phyloP scores from a whole-genome alignment of 768 basidiomycete species.

The Saitozyma podzolica region DNA sequence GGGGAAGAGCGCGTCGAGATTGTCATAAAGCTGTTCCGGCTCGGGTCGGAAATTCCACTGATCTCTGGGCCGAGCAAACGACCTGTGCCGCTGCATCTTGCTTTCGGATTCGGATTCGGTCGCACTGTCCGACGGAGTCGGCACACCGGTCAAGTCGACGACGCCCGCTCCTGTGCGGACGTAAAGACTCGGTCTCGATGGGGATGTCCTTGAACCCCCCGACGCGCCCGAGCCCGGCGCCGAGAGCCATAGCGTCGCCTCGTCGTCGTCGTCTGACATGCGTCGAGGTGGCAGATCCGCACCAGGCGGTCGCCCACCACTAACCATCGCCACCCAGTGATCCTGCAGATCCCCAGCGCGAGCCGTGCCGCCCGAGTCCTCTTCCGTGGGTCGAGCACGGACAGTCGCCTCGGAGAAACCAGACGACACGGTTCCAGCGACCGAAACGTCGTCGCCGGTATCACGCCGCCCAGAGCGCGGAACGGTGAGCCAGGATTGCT shows the following conservation, averaged over 20 bases:
- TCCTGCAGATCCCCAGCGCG: constrained; percentile 36
- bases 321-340: constrained; percentile 34
- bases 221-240: constrained; percentile 11
- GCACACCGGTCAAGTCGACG: constrained; percentile 5
- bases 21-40: constrained; percentile 88
- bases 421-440: constrained; percentile 37
- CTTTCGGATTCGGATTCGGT: constrained; percentile 37
- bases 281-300: constrained; percentile 1
- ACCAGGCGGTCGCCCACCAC: constrained; percentile 11
- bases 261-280: constrained; percentile 29
- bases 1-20: constrained; percentile 92
- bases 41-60: constrained; percentile 89
- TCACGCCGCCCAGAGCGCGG: constrained; percentile 17
- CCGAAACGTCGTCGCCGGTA: constrained; percentile 24
- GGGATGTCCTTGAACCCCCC: constrained; percentile 29
- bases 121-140: constrained; percentile 31
- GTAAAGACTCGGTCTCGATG: constrained; percentile 29
- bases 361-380: constrained; percentile 46
- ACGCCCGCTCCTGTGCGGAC: constrained; percentile 25
- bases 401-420: constrained; percentile 24
- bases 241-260: constrained; percentile 48
- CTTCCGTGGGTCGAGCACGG: constrained; percentile 30
- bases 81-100: constrained; percentile 54
- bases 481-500: constrained; percentile 20
- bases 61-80: constrained; percentile 65